Conservation (phyloP, 176 grass and related monocot genomes). For the Eragrostis curvula region DNA sequence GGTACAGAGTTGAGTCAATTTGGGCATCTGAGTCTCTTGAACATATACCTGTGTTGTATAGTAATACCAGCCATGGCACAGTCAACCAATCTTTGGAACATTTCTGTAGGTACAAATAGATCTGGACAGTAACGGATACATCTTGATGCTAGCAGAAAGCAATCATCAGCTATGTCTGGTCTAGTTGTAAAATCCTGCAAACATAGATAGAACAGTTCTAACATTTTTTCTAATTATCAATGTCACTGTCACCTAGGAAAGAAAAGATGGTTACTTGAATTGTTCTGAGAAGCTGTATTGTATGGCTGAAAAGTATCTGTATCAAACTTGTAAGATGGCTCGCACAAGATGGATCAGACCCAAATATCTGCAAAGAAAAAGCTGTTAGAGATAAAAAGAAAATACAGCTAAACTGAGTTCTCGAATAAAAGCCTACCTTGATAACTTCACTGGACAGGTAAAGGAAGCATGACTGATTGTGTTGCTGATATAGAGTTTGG, state of each 20-base stretch:
- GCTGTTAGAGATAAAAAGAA: slow-evolving; percentile 11
- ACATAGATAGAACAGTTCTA: slow-evolving; percentile 21
- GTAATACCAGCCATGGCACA: slow-evolving; percentile 95
- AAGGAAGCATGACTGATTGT: slow-evolving; percentile 96
- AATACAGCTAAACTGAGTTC: slow-evolving; percentile 6
- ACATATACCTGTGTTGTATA: slow-evolving; percentile 87
- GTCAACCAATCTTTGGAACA: slow-evolving; percentile 85
- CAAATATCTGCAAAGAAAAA: slow-evolving; percentile 81
- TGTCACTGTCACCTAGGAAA: slow-evolving; percentile 11
- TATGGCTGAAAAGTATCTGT: slow-evolving; percentile 84
- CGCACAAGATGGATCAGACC: slow-evolving; percentile 84
- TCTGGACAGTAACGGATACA: slow-evolving; percentile 94
- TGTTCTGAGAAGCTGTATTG: slow-evolving; percentile 74
- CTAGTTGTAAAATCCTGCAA: slow-evolving; percentile 96
- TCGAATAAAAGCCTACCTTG: slow-evolving; percentile 61
- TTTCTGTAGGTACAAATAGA: slow-evolving; percentile 77
- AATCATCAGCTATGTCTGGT: slow-evolving; percentile 99
- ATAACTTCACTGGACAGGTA: slow-evolving; percentile 99
- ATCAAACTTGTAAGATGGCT: slow-evolving; percentile 83
- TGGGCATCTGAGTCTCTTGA: background rate
- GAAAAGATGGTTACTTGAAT: slow-evolving; percentile 75
- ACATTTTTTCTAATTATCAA: slow-evolving; percentile 22
- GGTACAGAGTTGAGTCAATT: slow-evolving; percentile 19
- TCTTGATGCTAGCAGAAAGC: slow-evolving; percentile 94
- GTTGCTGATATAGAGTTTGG: slow-evolving; percentile 88